These are phyloP conservation scores for Toxicodendron radicans DNA, from an alignment of 345 rosid genomes.

Conservation along the genomic window DNA sequence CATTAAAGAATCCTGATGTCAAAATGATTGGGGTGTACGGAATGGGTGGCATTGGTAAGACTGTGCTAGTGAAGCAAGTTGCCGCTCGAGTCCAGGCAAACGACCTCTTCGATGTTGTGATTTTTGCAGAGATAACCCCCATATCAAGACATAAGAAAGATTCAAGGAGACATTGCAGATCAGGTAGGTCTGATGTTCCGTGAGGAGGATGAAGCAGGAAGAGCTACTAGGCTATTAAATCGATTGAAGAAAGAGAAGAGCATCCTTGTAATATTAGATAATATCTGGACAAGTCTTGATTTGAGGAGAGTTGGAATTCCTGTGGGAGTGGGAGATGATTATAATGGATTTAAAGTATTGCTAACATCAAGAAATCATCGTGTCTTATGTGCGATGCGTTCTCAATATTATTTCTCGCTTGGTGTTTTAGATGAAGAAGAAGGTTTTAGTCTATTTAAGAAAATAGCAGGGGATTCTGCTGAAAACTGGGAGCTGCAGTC, in stretches of 20 bases:
- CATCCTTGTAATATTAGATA: constrained; percentile 32
- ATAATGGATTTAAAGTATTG: constrained; percentile 29
- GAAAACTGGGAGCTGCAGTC: neutral
- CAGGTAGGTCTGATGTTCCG: constrained; percentile 7
- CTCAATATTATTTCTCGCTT: neutral
- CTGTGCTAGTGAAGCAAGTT: constrained; percentile 13
- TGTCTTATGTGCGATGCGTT: constrained; percentile 22
- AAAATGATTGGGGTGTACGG: too few species aligned
- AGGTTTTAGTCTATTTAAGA: constrained; percentile 28
- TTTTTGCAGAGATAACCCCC: constrained; percentile 18
- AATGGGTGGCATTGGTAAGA: constrained; percentile 14
- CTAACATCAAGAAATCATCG: constrained; percentile 25
- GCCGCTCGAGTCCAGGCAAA: neutral
- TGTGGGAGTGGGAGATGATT: neutral
- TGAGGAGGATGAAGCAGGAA: neutral
- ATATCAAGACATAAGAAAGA: constrained; percentile 13
- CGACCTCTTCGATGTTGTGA: constrained; percentile 16
- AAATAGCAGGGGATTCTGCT: constrained; percentile 8
- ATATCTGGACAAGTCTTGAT: constrained; percentile 31
- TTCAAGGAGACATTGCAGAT: constrained; percentile 24
- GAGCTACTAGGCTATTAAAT: neutral
- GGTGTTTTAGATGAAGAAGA: constrained; percentile 12
- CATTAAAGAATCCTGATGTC: too few species aligned
- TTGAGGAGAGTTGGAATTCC: constrained; percentile 36
- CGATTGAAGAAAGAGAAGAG: constrained; percentile 17